These are phyloP conservation scores for Fusarium vanettenii DNA, from an alignment of 2,329 filamentous ascomycete species.

Conservation along the genomic window DNA sequence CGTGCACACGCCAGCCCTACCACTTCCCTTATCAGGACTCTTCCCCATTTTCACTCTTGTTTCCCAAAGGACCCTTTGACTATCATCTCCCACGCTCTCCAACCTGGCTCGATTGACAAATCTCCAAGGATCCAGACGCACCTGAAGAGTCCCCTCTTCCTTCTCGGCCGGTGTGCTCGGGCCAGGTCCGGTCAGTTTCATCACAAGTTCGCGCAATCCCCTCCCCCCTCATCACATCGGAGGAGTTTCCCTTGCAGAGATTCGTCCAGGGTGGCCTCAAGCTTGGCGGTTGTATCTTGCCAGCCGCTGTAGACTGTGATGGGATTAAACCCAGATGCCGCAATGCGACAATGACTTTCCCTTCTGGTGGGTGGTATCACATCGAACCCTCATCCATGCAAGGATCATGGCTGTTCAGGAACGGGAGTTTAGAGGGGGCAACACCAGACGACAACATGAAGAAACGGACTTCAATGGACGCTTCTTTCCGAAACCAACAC, in stretches of 20 bases:
- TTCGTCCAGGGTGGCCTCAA: not conserved
- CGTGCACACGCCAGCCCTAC: constrained; percentile 11
- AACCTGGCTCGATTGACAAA: not conserved
- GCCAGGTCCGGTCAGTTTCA: constrained; percentile 2
- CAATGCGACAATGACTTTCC: not conserved
- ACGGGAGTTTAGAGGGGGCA: constrained; percentile 16
- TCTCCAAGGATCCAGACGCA: constrained; percentile 6
- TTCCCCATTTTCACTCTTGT: not conserved
- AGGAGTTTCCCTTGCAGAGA: constrained; percentile 1
- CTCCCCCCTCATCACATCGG: not conserved
- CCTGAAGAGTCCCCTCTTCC: not conserved
- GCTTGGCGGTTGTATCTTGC: constrained; percentile 2
- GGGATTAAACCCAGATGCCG: constrained; percentile 17
- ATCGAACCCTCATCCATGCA: constrained; percentile 20
- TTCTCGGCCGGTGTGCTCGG: not conserved
- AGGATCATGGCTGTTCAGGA: constrained; percentile 29
- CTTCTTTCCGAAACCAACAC: not conserved
- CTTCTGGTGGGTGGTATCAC: constrained; percentile 29
- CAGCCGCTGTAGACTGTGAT: constrained; percentile 23
- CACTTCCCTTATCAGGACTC: not conserved
- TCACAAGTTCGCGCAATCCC: not conserved
- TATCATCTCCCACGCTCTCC: not conserved
- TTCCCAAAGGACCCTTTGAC: not conserved
- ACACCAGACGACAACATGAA: not conserved
- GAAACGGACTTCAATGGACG: not conserved